phyloP scores from a whole-genome alignment of 2,329 filamentous ascomycete species.

The Fusarium piperis region DNA sequence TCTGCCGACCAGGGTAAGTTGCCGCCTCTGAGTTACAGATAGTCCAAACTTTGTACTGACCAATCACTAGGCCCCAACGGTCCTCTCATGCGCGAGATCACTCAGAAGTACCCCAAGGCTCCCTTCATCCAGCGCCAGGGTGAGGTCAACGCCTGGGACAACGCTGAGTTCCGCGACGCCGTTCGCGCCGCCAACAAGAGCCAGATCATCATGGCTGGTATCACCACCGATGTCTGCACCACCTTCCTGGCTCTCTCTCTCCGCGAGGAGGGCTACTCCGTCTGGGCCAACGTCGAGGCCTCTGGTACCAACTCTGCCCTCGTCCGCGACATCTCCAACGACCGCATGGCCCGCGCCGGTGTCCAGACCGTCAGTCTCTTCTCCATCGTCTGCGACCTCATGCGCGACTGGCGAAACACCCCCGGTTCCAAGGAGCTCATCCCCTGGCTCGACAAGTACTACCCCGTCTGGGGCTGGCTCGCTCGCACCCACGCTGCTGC shows the following conservation, averaged over 20 bases:
- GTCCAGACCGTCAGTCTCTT: constrained; percentile 72
- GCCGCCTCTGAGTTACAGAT: not conserved
- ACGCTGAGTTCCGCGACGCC: constrained; percentile 72
- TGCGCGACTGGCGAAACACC: constrained; percentile 73
- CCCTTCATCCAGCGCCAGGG: constrained; percentile 74
- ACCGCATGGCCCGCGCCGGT: constrained; percentile 72
- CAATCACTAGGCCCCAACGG: constrained; percentile 70
- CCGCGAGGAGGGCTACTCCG: constrained; percentile 74
- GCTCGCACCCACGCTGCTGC: constrained; percentile 70
- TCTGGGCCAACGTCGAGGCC: constrained; percentile 78
- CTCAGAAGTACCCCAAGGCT: constrained; percentile 72
- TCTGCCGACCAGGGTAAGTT: constrained; percentile 63
- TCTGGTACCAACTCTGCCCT: constrained; percentile 72
- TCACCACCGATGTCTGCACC: constrained; percentile 80
- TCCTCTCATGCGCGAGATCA: constrained; percentile 74
- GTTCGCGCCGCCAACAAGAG: constrained; percentile 71
- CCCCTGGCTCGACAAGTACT: constrained; percentile 71
- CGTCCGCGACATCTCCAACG: constrained; percentile 71
- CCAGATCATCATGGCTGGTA: constrained; percentile 78
- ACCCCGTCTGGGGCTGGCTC: constrained; percentile 71
- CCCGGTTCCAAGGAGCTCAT: constrained; percentile 66
- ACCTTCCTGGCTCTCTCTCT: constrained; percentile 79
- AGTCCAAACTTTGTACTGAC: not conserved
- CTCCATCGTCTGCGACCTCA: constrained; percentile 72
- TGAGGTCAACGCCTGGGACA: constrained; percentile 83